phyloP scores from a whole-genome alignment of 805 yeast species.

The Zygosaccharomyces bailii region DNA sequence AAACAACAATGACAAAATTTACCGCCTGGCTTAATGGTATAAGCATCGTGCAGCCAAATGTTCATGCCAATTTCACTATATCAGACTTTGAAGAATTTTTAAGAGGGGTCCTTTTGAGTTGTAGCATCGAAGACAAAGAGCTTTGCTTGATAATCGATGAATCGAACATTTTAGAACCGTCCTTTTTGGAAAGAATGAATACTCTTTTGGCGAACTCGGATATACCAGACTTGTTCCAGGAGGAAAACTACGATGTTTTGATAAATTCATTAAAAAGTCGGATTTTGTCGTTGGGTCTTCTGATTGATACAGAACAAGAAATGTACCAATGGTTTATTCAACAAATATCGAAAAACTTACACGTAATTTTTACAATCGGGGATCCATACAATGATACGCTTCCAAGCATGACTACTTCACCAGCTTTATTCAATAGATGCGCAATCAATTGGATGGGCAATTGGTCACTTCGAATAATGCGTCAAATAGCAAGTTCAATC shows the following conservation, averaged over 20 bases:
- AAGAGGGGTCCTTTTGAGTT: constrained; percentile 47
- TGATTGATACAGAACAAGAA: constrained; percentile 67
- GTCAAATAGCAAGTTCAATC: constrained; percentile 46
- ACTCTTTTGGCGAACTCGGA: constrained; percentile 91
- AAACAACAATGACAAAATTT: constrained; percentile 69
- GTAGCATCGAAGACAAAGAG: constrained; percentile 55
- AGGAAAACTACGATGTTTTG: constrained; percentile 57
- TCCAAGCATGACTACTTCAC: constrained; percentile 63
- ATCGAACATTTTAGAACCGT: constrained; percentile 66
- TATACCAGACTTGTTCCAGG: constrained; percentile 82
- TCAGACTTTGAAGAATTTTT: constrained; percentile 66
- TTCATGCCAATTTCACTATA: constrained; percentile 51
- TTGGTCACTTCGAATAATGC: constrained; percentile 57
- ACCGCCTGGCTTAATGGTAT: constrained; percentile 91
- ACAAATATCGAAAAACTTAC: constrained; percentile 67
- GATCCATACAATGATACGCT: constrained; percentile 40
- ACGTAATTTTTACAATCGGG: constrained; percentile 74
- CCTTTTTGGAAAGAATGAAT: constrained; percentile 88
- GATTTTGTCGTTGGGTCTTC: constrained; percentile 55
- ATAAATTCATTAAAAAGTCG: constrained; percentile 54
- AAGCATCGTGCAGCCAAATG: constrained; percentile 53
- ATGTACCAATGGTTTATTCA: constrained; percentile 68
- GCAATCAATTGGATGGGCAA: constrained; percentile 86
- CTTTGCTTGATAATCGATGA: constrained; percentile 78
- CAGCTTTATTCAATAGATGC: constrained; percentile 87